These are phyloP conservation scores for Cladobotryum mycophilum DNA, from an alignment of 2,329 filamentous ascomycete genomes.

Conservation along the genomic window DNA sequence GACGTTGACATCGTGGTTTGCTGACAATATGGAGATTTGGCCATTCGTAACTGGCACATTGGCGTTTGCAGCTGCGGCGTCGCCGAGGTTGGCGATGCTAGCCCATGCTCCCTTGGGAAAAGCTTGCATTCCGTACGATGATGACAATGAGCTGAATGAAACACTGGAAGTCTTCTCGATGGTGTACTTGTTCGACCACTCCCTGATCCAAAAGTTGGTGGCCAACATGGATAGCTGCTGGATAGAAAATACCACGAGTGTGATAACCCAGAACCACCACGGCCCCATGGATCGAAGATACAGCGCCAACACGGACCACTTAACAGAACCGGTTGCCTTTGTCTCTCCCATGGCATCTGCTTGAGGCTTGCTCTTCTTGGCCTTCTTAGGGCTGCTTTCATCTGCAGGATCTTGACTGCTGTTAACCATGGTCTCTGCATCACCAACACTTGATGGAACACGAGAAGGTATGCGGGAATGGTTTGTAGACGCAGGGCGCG, in stretches of 20 bases:
- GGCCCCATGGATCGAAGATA: constrained; percentile 90
- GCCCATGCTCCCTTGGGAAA: constrained; percentile 28
- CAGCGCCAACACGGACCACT: constrained; percentile 76
- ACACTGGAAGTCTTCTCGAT: constrained; percentile 30
- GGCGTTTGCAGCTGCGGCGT: constrained; percentile 12
- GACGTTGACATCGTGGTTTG: constrained; percentile 59
- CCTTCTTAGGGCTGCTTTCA: constrained; percentile 43
- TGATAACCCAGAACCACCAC: constrained; percentile 89
- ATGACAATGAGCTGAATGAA: constrained; percentile 16
- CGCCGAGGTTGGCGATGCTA: constrained; percentile 33
- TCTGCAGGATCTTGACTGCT: constrained; percentile 41
- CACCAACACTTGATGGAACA: constrained; percentile 67
- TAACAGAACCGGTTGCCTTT: constrained; percentile 81
- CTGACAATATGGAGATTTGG: constrained; percentile 16
- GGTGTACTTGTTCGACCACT: constrained; percentile 90
- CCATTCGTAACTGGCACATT: constrained; percentile 5
- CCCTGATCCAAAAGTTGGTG: constrained; percentile 88
- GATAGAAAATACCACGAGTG: constrained; percentile 65
- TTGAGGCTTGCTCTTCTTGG: constrained; percentile 39
- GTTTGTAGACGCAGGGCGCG: constrained; percentile 60
- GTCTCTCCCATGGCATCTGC: constrained; percentile 60
- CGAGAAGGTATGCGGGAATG: constrained; percentile 72
- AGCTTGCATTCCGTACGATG: constrained; percentile 20
- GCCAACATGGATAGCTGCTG: constrained; percentile 84
- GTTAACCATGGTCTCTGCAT: constrained; percentile 53